Evolutionary conservation across 805 yeast genomes (phyloP).

Genomic region (Yamadazyma kitorensis): DNA sequence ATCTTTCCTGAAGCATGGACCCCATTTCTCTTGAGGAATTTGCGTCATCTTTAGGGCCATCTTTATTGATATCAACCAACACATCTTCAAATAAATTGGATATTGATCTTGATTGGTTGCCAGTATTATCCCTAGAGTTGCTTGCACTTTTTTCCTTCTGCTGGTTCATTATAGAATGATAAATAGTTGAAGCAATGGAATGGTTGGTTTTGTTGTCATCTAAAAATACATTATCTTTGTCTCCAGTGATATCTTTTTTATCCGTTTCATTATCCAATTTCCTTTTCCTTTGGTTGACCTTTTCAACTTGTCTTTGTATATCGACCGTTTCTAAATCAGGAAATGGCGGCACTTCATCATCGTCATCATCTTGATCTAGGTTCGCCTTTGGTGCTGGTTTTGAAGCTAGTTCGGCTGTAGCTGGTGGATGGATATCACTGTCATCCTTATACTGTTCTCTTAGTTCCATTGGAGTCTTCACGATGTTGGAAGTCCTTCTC

Average conservation of each 20-base stretch:
- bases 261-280: conserved; percentile 13
- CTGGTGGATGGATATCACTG: conserved; percentile 30
- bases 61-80: conserved; percentile 6
- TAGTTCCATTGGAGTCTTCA: conserved; percentile 25
- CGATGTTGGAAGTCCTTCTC: conserved; percentile 15
- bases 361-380: conserved; percentile 10
- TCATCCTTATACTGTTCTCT: conserved; percentile 23
- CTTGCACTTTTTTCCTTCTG: conserved; percentile 7
- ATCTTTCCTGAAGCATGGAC: conserved; percentile 12
- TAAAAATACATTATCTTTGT: conserved; percentile 34
- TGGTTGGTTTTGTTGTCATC: conserved; percentile 18
- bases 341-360: conserved; percentile 17
- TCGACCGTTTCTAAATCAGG: conserved; percentile 22
- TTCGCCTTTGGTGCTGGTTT: not conserved
- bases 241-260: conserved; percentile 9
- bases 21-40: conserved; percentile 14
- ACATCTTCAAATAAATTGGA: conserved; percentile 34
- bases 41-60: conserved; percentile 1
- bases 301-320: conserved; percentile 11
- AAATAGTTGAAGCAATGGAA: conserved; percentile 28
- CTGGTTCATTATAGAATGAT: conserved; percentile 24
- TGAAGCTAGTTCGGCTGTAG: conserved; percentile 7
- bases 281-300: conserved; percentile 9
- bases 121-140: conserved; percentile 16
- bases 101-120: conserved; percentile 25